Conservation (phyloP, 2,329 filamentous ascomycete species). For the Bipolaris bicolor region DNA sequence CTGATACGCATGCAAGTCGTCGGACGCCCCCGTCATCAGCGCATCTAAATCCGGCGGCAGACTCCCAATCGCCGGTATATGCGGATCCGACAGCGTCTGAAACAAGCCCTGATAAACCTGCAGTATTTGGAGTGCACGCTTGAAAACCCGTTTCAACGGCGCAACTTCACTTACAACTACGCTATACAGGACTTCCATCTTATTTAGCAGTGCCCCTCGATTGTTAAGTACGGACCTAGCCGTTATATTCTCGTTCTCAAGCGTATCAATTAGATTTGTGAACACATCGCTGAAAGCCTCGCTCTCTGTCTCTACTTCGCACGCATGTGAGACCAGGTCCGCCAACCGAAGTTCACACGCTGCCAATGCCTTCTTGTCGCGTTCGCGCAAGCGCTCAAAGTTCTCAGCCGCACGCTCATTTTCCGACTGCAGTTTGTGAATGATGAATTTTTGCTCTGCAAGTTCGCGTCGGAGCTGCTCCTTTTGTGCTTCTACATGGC, state of each 20-base stretch:
- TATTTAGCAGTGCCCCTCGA: conserved; percentile 1
- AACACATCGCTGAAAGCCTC: conserved; percentile 16
- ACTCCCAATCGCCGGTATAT: background rate
- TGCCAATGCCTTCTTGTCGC: conserved; percentile 7
- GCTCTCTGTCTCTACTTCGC: conserved; percentile 15
- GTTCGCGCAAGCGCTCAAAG: conserved; percentile 9
- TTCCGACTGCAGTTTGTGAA: conserved; percentile 19
- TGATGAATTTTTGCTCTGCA: conserved; percentile 8
- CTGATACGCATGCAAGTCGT: conserved; percentile 17
- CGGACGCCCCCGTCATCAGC: conserved; percentile 8
- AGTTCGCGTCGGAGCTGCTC: conserved; percentile 19
- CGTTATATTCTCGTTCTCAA: conserved; percentile 15
- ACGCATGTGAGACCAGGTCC: background rate
- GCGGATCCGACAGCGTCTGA: conserved; percentile 8
- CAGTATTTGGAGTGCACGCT: conserved; percentile 9
- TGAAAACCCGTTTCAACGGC: conserved; percentile 18
- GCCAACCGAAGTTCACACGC: conserved; percentile 4
- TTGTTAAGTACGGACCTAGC: conserved; percentile 8
- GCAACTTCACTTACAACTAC: conserved; percentile 17
- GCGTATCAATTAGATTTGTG: conserved; percentile 12
- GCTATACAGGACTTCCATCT: conserved; percentile 15
- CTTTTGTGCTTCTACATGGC: conserved; percentile 10
- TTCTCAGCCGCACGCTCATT: conserved; percentile 15
- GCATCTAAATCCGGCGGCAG: conserved; percentile 12
- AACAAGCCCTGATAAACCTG: conserved; percentile 18